A percentile compares a stretch with the other conserved stretches of the same genome.
Evolutionary conservation across 2,329 filamentous ascomycete species (phyloP).

Genomic region (Arthroderma sp.): DNA sequence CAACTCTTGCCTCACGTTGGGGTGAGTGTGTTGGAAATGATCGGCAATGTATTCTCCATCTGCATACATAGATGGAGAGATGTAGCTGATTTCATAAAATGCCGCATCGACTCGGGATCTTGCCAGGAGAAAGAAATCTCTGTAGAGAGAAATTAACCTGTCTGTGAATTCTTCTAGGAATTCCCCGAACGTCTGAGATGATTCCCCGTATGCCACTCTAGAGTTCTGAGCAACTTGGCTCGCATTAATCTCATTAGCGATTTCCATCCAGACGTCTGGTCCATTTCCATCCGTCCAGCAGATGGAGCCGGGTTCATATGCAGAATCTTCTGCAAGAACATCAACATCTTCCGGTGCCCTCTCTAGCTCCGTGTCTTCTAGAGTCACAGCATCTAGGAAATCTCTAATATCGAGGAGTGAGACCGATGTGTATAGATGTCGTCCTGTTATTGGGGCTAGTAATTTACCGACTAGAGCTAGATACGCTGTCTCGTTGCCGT

Average conservation of each 20-base stretch:
- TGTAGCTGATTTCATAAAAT: slow-evolving; percentile 19
- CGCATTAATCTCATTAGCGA: no score
- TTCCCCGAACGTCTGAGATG: slow-evolving; percentile 5
- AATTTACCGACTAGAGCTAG: slow-evolving; percentile 17
- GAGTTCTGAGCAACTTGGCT: no score
- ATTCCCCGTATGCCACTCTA: neutral
- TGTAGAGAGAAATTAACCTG: slow-evolving; percentile 15
- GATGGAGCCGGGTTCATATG: neutral
- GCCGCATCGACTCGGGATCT: slow-evolving; percentile 13
- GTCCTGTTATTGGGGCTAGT: slow-evolving; percentile 12
- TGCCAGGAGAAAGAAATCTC: slow-evolving; percentile 17
- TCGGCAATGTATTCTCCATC: slow-evolving; percentile 16
- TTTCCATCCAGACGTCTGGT: neutral
- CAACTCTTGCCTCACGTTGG: slow-evolving; percentile 10
- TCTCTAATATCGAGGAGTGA: slow-evolving; percentile 18
- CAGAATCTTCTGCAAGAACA: neutral
- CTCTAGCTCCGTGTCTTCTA: slow-evolving; percentile 11
- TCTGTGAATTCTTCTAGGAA: slow-evolving; percentile 14
- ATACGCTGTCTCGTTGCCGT: slow-evolving; percentile 15
- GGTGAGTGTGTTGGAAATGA: slow-evolving; percentile 16
- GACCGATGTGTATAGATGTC: slow-evolving; percentile 14
- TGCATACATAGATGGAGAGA: slow-evolving; percentile 14
- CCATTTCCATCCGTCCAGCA: neutral
- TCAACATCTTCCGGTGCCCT: neutral
- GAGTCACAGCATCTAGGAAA: slow-evolving; percentile 16